Percentiles rank a stretch among this genome's conserved stretches.
These are phyloP conservation scores for Diutina rugosa DNA, from an alignment of 1,139 yeast genomes.

Conservation along the genomic window DNA sequence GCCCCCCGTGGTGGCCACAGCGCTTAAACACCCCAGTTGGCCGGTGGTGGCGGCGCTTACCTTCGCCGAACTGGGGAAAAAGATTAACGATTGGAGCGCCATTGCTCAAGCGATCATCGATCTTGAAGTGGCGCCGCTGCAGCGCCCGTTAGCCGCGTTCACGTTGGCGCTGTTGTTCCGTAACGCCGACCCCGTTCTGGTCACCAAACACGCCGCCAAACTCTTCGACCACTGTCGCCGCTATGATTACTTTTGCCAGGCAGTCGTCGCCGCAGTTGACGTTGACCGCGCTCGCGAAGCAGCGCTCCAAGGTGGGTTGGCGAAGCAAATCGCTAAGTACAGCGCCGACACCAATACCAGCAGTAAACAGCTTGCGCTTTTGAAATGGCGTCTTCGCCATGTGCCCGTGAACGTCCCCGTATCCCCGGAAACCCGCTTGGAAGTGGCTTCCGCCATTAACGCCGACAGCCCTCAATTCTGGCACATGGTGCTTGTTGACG, in stretches of 20 bases:
- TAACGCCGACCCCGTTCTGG: not conserved
- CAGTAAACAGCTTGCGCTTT: not conserved
- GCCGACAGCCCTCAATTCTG: not conserved
- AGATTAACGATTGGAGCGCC: not conserved
- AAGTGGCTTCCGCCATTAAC: not conserved
- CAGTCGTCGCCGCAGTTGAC: not conserved
- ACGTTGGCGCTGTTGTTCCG: not conserved
- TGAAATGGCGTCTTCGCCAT: not conserved
- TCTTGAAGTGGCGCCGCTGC: not conserved
- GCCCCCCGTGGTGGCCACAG: not conserved
- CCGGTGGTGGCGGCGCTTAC: not conserved
- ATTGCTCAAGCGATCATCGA: not conserved
- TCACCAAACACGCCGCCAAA: not conserved
- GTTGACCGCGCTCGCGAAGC: not conserved
- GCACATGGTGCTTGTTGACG: not conserved
- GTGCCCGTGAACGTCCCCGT: not conserved
- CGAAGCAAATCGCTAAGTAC: not conserved
- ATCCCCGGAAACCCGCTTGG: not conserved
- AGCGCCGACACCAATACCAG: not conserved
- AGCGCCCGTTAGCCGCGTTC: not conserved
- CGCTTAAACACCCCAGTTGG: not conserved
- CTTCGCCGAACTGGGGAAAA: not conserved
- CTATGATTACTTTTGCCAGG: not conserved
- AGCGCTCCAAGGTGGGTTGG: not conserved
- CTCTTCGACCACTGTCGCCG: not conserved